Conservation (phyloP, 139 green algal species). For the Tetradesmus obliquus region DNA sequence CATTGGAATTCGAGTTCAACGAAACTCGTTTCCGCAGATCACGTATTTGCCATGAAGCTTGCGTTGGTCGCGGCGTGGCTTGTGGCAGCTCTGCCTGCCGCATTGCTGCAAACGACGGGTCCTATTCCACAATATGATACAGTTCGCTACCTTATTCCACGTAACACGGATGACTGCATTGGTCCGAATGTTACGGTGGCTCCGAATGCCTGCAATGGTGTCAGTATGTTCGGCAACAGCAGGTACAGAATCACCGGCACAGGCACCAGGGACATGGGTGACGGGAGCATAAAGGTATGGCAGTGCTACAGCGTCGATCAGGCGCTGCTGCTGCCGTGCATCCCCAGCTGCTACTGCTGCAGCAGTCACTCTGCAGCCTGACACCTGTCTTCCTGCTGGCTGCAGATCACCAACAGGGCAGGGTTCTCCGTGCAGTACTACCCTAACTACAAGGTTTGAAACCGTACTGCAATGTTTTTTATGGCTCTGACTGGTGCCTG, state of each 20-base stretch:
- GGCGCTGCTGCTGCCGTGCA: neutral
- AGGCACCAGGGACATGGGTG: neutral
- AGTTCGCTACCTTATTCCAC: neutral
- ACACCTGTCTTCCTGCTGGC: neutral
- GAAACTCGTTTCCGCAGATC: neutral
- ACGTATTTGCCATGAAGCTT: neutral
- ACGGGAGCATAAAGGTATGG: neutral
- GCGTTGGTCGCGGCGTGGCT: neutral
- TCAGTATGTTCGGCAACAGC: neutral
- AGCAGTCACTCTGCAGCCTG: neutral
- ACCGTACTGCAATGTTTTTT: neutral
- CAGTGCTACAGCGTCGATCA: neutral
- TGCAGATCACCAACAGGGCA: constrained; percentile 21
- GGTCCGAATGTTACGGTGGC: neutral
- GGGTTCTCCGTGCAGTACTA: constrained; percentile 15
- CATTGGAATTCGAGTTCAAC: no score
- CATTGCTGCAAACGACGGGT: neutral
- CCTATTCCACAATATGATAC: neutral
- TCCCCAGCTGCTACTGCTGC: neutral
- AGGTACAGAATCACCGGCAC: constrained; percentile 5
- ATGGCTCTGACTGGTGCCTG: neutral
- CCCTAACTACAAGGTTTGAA: constrained; percentile 22
- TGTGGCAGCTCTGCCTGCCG: neutral
- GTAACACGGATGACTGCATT: constrained; percentile 38
- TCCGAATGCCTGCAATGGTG: neutral